A percentile compares a stretch with the other conserved stretches of the same genome.
phyloP scores from a whole-genome alignment of 352 stramenopile species.

The Pythium vanterpoolii region DNA sequence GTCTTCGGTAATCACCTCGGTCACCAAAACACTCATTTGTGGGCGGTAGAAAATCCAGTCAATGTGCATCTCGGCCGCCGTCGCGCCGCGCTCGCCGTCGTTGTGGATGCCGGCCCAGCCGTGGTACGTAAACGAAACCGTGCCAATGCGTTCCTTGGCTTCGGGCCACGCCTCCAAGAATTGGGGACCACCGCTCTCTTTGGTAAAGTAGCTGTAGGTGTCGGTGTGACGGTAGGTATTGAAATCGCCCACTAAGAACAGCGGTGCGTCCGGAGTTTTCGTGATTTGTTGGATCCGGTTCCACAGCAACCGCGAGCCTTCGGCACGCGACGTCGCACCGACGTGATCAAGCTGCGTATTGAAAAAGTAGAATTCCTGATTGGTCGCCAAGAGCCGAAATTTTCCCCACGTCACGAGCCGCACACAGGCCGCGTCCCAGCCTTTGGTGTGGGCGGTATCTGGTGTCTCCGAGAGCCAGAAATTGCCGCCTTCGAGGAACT shows the following conservation, averaged over 20 bases:
- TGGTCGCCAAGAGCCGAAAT: conserved; percentile 29
- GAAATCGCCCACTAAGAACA: conserved; percentile 84
- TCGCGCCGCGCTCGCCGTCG: conserved; percentile 62
- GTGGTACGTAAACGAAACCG: conserved; percentile 86
- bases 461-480: conserved; percentile 42
- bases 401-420: conserved; percentile 36
- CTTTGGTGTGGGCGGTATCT: conserved; percentile 22
- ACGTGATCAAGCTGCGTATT: conserved; percentile 43
- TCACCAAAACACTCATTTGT: conserved; percentile 67
- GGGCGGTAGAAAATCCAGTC: conserved; percentile 88
- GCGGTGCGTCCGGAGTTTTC: conserved; percentile 34
- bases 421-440: conserved; percentile 30
- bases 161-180: conserved; percentile 75
- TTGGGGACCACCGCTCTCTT: conserved; percentile 45
- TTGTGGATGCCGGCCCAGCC: conserved; percentile 84
- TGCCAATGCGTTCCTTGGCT: conserved; percentile 59
- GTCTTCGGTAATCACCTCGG: conserved; percentile 80
- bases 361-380: conserved; percentile 38
- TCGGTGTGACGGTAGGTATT: conserved; percentile 82
- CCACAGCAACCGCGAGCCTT: conserved; percentile 32
- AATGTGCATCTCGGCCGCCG: conserved; percentile 79
- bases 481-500: conserved; percentile 35
- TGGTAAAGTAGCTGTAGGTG: conserved; percentile 83
- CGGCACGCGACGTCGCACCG: conserved; percentile 24
- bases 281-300: conserved; percentile 31